A percentile compares a stretch with the other conserved stretches of the same genome.
phyloP scores from a whole-genome alignment of 148 eudicot species.

The Salicornia ramosissima region DNA sequence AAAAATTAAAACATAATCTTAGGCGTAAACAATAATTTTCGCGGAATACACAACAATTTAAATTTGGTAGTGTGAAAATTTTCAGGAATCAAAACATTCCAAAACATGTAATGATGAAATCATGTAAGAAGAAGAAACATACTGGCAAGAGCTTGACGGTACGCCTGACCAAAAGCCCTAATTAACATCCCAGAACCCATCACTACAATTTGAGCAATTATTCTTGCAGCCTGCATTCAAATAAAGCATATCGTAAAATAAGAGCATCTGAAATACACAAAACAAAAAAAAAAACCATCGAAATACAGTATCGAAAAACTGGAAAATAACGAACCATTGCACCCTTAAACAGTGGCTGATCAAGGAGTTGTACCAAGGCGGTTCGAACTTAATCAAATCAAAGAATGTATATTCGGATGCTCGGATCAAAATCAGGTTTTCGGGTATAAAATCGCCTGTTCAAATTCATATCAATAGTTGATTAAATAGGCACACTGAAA shows the following conservation, averaged over 20 bases:
- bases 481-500: no score
- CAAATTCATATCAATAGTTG: no score
- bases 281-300: background rate
- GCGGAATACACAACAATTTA: no score
- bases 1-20: no score
- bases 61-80: no score
- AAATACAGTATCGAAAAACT: background rate
- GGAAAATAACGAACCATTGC: background rate
- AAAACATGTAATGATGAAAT: background rate
- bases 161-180: slow-evolving; percentile 70
- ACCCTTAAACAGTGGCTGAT: no score
- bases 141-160: slow-evolving; percentile 73
- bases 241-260: background rate
- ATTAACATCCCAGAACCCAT: slow-evolving; percentile 60
- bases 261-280: background rate
- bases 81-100: background rate
- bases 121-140: slow-evolving; percentile 21
- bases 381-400: no score
- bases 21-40: no score
- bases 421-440: no score
- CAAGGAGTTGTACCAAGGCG: no score
- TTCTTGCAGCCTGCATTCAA: slow-evolving; percentile 54
- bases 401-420: no score
- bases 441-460: no score
- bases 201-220: slow-evolving; percentile 50